Evolutionary conservation across 176 grass and related monocot genomes (phyloP).

Genomic region (Oryza brachyantha): DNA sequence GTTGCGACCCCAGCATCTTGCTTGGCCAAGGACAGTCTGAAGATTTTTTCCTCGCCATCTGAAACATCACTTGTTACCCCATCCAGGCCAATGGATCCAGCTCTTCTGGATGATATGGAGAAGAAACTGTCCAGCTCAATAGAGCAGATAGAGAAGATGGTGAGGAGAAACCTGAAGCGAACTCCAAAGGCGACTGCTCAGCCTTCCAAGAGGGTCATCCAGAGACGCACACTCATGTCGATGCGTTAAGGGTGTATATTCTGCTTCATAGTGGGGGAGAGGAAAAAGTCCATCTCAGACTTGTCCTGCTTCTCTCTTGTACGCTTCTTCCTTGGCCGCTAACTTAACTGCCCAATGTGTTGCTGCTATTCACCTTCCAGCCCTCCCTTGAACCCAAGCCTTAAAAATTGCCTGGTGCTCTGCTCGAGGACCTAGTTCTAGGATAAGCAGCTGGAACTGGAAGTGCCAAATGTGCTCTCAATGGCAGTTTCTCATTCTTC

Average conservation of each 20-base stretch:
- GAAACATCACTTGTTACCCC: constrained; percentile 28
- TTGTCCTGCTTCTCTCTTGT: constrained; percentile 10
- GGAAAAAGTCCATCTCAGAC: constrained; percentile 43
- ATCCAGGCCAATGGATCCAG: constrained; percentile 32
- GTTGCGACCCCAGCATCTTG: constrained; percentile 23
- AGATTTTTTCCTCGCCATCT: constrained; percentile 29
- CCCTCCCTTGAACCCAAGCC: background rate
- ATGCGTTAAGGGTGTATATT: constrained; percentile 60
- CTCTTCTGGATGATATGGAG: constrained; percentile 32
- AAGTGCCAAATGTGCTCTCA: constrained; percentile 3
- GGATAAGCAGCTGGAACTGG: constrained; percentile 19
- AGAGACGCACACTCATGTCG: constrained; percentile 63
- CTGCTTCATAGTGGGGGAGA: background rate
- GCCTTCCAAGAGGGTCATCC: constrained; percentile 48
- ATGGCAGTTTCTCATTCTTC: constrained; percentile 5
- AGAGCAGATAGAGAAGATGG: constrained; percentile 73
- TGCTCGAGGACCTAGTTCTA: constrained; percentile 40
- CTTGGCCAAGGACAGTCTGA: constrained; percentile 18
- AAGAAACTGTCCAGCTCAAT: constrained; percentile 75
- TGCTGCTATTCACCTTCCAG: constrained; percentile 32
- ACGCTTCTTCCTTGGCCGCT: constrained; percentile 26
- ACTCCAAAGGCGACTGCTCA: constrained; percentile 36
- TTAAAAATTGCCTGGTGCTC: constrained; percentile 23
- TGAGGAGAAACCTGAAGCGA: constrained; percentile 60
- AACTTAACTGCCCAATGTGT: constrained; percentile 18